Evolutionary conservation across 345 rosid species (phyloP).

Genomic region (Lumnitzera littorea): DNA sequence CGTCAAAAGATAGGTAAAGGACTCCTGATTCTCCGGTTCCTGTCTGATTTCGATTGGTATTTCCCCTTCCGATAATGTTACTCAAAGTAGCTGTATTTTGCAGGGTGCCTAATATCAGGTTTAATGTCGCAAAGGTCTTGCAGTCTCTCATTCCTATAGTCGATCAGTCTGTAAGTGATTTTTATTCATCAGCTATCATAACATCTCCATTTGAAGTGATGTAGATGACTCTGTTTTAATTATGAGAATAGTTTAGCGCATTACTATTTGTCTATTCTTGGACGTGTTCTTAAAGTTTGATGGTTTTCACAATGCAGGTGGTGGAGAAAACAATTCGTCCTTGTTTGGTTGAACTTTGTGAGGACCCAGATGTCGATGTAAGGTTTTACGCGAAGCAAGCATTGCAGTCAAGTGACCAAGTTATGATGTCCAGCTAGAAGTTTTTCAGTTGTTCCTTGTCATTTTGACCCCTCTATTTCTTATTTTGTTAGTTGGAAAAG

Average conservation of each 20-base stretch:
- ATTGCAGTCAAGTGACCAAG: slow-evolving; percentile 43
- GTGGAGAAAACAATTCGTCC: slow-evolving; percentile 63
- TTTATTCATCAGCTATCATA: not conserved
- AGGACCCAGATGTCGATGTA: slow-evolving; percentile 80
- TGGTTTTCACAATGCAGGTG: slow-evolving; percentile 29
- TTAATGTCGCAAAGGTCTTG: slow-evolving; percentile 92
- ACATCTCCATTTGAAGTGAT: no score
- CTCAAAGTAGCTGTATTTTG: slow-evolving; percentile 2
- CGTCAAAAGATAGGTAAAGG: slow-evolving; percentile 77
- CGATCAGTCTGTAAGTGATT: slow-evolving; percentile 67
- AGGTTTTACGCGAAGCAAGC: slow-evolving; percentile 64
- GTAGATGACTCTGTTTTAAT: not conserved
- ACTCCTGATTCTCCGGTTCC: no score
- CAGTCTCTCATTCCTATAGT: slow-evolving; percentile 79
- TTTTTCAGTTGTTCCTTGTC: not conserved
- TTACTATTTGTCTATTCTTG: not conserved
- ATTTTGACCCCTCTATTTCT: not conserved
- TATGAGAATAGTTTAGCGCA: not conserved
- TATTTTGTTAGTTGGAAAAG: not conserved
- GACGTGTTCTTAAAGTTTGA: slow-evolving; percentile 2
- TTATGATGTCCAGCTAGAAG: slow-evolving; percentile 50
- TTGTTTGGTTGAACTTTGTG: slow-evolving; percentile 56
- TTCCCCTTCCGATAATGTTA: no score
- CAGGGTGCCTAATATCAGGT: slow-evolving; percentile 97
- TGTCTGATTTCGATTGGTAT: no score